Base-by-base conservation (phyloP, 2,329 filamentous ascomycete genomes). In the Sporothrix dimorphospora region DNA sequence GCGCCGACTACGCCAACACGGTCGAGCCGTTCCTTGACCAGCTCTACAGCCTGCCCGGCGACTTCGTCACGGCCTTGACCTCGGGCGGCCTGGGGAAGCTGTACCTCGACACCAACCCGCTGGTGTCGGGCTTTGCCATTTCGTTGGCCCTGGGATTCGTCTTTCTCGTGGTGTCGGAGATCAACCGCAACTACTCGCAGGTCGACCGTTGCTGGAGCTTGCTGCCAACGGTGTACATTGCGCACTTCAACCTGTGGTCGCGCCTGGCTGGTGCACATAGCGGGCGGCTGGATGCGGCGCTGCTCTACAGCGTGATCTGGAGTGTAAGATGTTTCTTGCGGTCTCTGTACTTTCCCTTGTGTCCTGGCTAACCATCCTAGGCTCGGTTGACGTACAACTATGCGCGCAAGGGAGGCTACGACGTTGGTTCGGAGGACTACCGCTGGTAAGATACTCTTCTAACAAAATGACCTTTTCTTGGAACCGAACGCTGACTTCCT, bases 161-260 rank as follows among this genome's bases (percentile, higher is more conserved):
- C 38, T 92, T 97, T 77, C 83, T 97, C 30, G 78, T 95, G 42
- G 84, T 90, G 5, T 93, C 94, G 0, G 95, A 98, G 81, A 82
- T 94, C 83, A 98, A 97, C 82, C 88, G 88, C 78, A 99, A 99
- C 81, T 98, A 94, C 81, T 98, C 94, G n/a, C 96, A 99, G 82
- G 91, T 99, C 55, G 96, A 99, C 81, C 90, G 96, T 66, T 83
- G 91, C 77, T 99, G 96, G 96, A 96, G 93, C 79, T 85, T 99
- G 73, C 83, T 99, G 68, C 96, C 96, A 1, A 91, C 93, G 8
- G 78, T 97, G 68, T 98, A 97, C 82, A 92, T 96, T 79, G 87
- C 90, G 6, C 94, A 99, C 81, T 96, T 93, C 79, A 88, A 89
- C 49, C 77, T 90, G n/a, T 99, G 94, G 91, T 92, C 94, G 53